Base-by-base conservation (phyloP, 495 filamentous ascomycete genomes). In the Thermochaetoides thermophila region DNA sequence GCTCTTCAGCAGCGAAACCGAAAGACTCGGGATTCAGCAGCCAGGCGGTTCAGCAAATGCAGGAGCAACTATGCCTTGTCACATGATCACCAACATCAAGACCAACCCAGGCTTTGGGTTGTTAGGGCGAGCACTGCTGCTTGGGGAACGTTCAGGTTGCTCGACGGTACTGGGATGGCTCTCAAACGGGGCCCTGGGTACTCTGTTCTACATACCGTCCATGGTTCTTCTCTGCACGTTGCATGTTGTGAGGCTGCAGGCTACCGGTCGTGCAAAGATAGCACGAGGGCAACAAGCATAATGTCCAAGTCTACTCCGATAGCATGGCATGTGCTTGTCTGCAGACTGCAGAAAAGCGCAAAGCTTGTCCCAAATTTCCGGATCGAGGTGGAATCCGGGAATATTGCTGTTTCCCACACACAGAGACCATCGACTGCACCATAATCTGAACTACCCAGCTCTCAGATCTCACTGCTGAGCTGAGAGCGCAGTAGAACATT, bases 351-450 rank as follows among this genome's bases (percentile, higher is more conserved):
- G 10, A 17, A 13, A 38, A 27, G 21, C 23, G 29, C 31, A 30
- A 28, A 13, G 23, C 31, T 9, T 15, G 35, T 35, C 35, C 40
- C 31, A 43, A 27, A 17, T 27, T 38, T 37, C 31, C 40, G 35
- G 35, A 38, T 38, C 20, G 29, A 38, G 35, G 31, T 21, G 17
- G 19, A 29, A 21, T 13, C n/a, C 24, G 17, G 17, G 34, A 13
- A 19, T 14, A 9, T 35, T 10, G 34, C n/a, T 14, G 23, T 13
- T 31, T 29, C 4, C 11, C 14, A 31, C 16, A 10, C n/a, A n/a
- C n/a, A n/a, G n/a, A n/a, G n/a, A n/a, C n/a, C n/a, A n/a, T n/a
- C n/a, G n/a, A n/a, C n/a, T n/a, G n/a, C n/a, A n/a, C n/a, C n/a
- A n/a, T n/a, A n/a, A n/a, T n/a, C n/a, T n/a, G n/a, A n/a, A n/a